Base-by-base conservation (phyloP, 176 grass and related monocot species). In the Zizania latifolia region DNA sequence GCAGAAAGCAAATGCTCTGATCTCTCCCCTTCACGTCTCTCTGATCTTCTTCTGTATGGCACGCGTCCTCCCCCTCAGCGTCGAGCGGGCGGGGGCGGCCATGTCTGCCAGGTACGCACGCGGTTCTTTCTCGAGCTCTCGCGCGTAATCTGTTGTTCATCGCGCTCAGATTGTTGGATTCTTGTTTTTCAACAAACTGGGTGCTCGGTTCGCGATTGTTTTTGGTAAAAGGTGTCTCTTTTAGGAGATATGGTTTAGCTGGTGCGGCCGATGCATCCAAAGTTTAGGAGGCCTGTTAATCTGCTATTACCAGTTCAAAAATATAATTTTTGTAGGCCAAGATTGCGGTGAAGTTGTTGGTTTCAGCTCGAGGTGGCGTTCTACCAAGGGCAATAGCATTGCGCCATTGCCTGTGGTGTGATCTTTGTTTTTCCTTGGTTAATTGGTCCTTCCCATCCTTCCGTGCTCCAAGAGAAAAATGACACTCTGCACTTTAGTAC, bases 51-150 rank as follows among this genome's bases (percentile, higher is more conserved):
- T 16, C 26, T 50, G 7, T 51, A 78, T 87, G 85, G 67, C 74
- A 26, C 85, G 85, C 74, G 39, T 79, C 34, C 75, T 88, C 62
- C 75, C 81, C 26, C 81, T 88, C 26, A 59, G 74, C 79, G n/a
- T 82, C 34, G 74, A 82, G n/a, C n/a, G n/a, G 10, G 48, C 51
- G 58, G 59, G 48, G 72, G 78, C 72, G 66, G 36, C n/a, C n/a
- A 46, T 71, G 37, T 4, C 64, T 24, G 9, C 59, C 58, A 82
- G 85, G 85, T 82, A 72, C 45, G n/a, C 65, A 23, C 33, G 9
- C 33, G 37, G 24, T 11, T 28, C 32, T 53, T 46, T 63, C 33
- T 36, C 70, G 21, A 79, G 67, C 59, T 59, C n/a, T 51, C 6
- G 19, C 19, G 5, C 6, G 17, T 3, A 22, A 53, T 53, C 48